Conservation (phyloP, 2,329 filamentous ascomycete species). For the Fusarium sp. region DNA sequence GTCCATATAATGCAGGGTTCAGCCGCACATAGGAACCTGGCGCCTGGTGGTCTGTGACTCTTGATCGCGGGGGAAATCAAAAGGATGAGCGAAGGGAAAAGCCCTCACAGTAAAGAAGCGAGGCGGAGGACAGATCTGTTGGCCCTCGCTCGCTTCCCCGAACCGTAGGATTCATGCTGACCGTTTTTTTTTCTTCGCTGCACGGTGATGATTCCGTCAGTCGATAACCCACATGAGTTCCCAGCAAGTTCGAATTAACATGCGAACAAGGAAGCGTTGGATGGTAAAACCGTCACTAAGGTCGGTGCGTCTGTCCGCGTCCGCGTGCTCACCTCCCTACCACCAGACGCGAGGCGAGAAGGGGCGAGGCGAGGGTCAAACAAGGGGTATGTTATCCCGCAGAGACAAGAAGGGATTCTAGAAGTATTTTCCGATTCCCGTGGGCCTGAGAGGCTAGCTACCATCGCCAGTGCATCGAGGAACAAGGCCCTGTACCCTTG, state of each 20-base stretch:
- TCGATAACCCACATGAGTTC: slow-evolving; percentile 33
- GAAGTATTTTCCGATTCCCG: background rate
- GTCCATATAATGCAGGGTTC: slow-evolving; percentile 12
- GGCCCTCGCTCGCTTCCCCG: background rate
- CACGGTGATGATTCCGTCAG: slow-evolving; percentile 20
- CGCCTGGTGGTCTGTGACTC: slow-evolving; percentile 3
- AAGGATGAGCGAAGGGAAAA: background rate
- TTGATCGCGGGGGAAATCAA: slow-evolving; percentile 2
- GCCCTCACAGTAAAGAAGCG: slow-evolving; percentile 4
- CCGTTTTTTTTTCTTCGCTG: background rate
- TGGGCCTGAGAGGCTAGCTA: background rate
- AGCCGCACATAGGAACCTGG: background rate
- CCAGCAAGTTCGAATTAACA: slow-evolving; percentile 8
- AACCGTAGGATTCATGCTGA: slow-evolving; percentile 7
- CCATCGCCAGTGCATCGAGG: slow-evolving; percentile 5
- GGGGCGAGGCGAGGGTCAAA: background rate
- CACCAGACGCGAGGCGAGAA: background rate
- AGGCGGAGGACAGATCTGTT: slow-evolving; percentile 5
- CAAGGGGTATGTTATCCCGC: background rate
- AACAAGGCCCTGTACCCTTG: slow-evolving; percentile 5
- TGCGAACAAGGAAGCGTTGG: slow-evolving; percentile 3
- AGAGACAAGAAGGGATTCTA: slow-evolving; percentile 11
- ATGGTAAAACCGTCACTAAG: slow-evolving; percentile 14
- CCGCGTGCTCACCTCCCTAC: background rate
- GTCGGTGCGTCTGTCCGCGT: slow-evolving; percentile 17